These are phyloP conservation scores for Cyclotella choctawhatcheeana DNA, from an alignment of 108 stramenopile genomes.

Conservation along the genomic window DNA sequence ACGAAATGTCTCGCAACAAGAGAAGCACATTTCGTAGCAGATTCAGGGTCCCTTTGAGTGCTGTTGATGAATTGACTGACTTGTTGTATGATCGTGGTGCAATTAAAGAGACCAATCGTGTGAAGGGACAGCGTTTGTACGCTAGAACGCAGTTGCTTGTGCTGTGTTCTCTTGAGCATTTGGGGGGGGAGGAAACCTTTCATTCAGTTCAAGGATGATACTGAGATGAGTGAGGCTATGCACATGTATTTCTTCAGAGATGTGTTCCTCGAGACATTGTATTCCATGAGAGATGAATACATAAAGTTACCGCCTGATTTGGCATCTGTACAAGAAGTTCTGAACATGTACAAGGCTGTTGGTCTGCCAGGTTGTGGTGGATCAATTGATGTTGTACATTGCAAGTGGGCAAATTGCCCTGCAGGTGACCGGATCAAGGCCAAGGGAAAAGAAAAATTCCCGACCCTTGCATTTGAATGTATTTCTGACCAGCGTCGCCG, in stretches of 20 bases:
- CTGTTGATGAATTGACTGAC: background rate
- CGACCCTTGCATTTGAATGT: conserved; percentile 45
- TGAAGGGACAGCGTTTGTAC: background rate
- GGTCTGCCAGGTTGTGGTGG: conserved; percentile 6
- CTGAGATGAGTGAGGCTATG: background rate
- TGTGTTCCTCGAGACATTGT: background rate
- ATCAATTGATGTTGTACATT: conserved; percentile 22
- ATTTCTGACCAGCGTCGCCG: background rate
- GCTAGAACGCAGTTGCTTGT: background rate
- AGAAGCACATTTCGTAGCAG: background rate
- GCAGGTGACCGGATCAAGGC: conserved; percentile 11
- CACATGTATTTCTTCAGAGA: background rate
- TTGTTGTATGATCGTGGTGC: background rate
- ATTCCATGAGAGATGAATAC: background rate
- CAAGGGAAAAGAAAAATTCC: conserved; percentile 38
- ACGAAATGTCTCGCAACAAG: background rate
- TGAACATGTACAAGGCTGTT: background rate
- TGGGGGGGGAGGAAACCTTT: background rate
- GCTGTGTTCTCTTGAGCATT: background rate
- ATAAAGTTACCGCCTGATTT: background rate
- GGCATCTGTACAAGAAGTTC: background rate
- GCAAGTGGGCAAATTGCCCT: conserved; percentile 14
- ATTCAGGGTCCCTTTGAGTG: background rate
- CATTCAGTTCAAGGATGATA: background rate
- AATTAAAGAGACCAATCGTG: background rate